Percentiles rank a stretch among this genome's conserved stretches.
These are phyloP conservation scores for Pseudogymnoascus sp. DNA, from an alignment of 2,329 filamentous ascomycete species.

Conservation along the genomic window DNA sequence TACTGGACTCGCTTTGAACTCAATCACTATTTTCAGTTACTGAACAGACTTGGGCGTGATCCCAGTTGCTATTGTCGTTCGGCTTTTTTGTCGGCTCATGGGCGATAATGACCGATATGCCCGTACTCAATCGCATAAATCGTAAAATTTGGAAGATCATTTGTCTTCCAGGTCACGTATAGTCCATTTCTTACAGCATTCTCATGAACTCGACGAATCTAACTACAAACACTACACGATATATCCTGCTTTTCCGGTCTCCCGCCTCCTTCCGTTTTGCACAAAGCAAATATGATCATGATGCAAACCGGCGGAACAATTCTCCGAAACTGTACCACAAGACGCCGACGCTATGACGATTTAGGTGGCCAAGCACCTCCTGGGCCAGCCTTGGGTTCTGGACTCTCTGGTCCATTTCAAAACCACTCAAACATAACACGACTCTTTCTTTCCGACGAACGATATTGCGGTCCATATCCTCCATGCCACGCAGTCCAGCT, in stretches of 20 bases:
- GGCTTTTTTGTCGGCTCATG: not conserved
- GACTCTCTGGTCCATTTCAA: not conserved
- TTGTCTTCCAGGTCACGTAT: not conserved
- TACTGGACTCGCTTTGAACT: constrained; percentile 7
- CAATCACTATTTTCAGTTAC: constrained; percentile 6
- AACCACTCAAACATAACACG: constrained; percentile 2
- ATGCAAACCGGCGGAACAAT: not conserved
- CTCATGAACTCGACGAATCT: not conserved
- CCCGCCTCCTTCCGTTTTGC: not conserved
- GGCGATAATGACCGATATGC: not conserved
- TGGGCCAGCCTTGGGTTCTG: not conserved
- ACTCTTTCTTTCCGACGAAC: not conserved
- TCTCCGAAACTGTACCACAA: not conserved
- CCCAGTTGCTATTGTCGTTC: not conserved
- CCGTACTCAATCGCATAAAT: not conserved
- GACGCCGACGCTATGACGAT: not conserved
- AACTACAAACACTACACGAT: not conserved
- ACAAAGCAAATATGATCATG: not conserved
- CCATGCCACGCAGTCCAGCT: not conserved
- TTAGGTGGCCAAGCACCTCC: not conserved
- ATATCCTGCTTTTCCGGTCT: not conserved
- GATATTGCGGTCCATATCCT: not conserved
- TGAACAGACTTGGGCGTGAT: not conserved
- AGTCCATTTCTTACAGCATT: not conserved
- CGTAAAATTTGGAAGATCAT: not conserved